Conservation (phyloP, 2,329 filamentous ascomycete species). For the Trichoderma pleuroti region DNA sequence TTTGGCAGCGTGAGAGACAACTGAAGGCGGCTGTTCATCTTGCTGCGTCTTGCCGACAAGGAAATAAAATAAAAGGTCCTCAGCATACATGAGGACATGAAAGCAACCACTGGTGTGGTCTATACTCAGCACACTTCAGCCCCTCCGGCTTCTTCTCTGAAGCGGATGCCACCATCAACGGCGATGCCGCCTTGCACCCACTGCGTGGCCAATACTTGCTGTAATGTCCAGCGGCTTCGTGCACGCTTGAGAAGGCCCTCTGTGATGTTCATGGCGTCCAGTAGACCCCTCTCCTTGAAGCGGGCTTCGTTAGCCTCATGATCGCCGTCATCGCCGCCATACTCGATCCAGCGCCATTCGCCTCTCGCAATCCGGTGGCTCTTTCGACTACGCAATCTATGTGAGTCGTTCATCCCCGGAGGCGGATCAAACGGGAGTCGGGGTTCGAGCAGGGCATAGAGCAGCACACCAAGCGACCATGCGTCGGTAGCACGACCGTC, state of each 20-base stretch:
- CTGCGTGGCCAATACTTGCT: conserved; percentile 65
- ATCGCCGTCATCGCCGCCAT: conserved; percentile 78
- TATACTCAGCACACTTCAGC: conserved; percentile 44
- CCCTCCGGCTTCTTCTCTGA: conserved; percentile 57
- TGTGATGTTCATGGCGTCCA: conserved; percentile 75
- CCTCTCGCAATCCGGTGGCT: conserved; percentile 93
- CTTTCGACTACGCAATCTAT: conserved; percentile 73
- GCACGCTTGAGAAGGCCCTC: conserved; percentile 82
- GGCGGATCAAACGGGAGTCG: conserved; percentile 88
- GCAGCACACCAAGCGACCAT: conserved; percentile 89
- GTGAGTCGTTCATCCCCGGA: conserved; percentile 72
- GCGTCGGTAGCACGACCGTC: conserved; percentile 89
- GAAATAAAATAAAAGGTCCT: background rate
- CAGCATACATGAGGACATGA: background rate
- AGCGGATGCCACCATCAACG: conserved; percentile 59
- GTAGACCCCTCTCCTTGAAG: conserved; percentile 61
- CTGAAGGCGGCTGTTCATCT: background rate
- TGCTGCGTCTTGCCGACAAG: background rate
- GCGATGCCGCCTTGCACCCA: conserved; percentile 77
- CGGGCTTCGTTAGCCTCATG: conserved; percentile 66
- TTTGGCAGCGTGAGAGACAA: background rate
- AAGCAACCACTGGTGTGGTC: background rate
- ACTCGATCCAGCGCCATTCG: conserved; percentile 93
- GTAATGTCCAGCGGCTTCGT: conserved; percentile 70
- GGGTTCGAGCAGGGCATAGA: conserved; percentile 93